Evolutionary conservation across 1,284 basidiomycete species (phyloP), one percentile per base, ranked within the genome.

Genomic region (Pascua sp.): DNA sequence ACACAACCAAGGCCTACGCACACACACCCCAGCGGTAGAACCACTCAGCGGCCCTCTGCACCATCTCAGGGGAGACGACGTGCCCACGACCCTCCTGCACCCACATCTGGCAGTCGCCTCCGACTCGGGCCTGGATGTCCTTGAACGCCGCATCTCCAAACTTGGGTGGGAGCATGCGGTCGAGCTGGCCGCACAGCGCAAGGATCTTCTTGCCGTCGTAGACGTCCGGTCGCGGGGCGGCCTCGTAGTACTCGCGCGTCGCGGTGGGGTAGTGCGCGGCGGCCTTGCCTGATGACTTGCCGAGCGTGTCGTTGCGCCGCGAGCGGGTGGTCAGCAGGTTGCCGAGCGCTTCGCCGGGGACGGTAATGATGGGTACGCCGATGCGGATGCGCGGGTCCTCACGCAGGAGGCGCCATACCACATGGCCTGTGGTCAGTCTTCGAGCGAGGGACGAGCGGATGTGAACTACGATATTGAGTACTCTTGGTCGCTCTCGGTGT

Each of bases 291-390:
- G 90, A 65, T 47, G 67, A 67, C 10, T 59, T 83, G 2, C 89
- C 80, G 36, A 79, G 77, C 18, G 82, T 70, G 65, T 85, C 89
- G 76, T 90, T 86, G 0, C 91, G 89, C 24, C 24, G 24, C 24
- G 24, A 32, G 24, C 89, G 84, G n/a, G 79, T 77, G 11, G 78
- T 72, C 61, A 91, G 65, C 49, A 67, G 67, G 11, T 59, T 83
- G 2, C 89, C 80, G 36, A 79, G 77, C 18, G 82, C 70, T 65
- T 85, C 89, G 76, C 90, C 86, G 0, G 91, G 89, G 60, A 88
- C 89, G 36, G 88, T 89, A 59, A 83, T 81, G 61, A 83, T 80
- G 1, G 90, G 86, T 32, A 93, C 84, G 1, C 86, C 90, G 48
- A 89, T 79, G 42, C 72, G 80, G 57, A 93, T 77, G 32, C 87